Evolutionary conservation across 75 land plant genomes (phyloP).

Genomic region (Selaginella moellendorffii): DNA sequence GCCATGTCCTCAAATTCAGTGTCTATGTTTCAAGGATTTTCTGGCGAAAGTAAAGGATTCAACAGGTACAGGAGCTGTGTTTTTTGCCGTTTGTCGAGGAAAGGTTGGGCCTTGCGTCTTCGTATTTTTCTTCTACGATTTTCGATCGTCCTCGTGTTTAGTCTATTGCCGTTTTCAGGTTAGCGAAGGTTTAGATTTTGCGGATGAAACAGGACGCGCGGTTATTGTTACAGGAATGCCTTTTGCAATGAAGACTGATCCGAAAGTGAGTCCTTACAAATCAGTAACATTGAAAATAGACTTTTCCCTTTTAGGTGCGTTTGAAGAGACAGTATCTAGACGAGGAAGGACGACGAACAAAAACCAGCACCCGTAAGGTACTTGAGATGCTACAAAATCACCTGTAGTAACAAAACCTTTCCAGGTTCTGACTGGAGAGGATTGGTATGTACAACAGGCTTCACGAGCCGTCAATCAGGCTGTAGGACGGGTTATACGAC

Average conservation of each 20-base stretch:
- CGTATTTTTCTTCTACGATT: too few species aligned
- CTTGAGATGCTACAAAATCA: background rate
- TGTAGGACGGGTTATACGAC: constrained; percentile 95
- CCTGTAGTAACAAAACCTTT: too few species aligned
- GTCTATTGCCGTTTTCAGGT: too few species aligned
- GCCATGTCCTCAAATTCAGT: too few species aligned
- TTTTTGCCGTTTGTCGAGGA: constrained; percentile 98
- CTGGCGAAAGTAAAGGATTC: constrained; percentile 52
- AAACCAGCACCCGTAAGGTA: constrained; percentile 30
- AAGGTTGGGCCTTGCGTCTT: too few species aligned
- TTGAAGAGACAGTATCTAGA: constrained; percentile 73
- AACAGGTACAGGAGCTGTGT: constrained; percentile 72
- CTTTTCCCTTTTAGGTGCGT: constrained; percentile 65
- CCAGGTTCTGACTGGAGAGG: constrained; percentile 76
- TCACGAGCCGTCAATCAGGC: constrained; percentile 96
- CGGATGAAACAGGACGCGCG: constrained; percentile 93
- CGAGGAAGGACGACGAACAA: constrained; percentile 32
- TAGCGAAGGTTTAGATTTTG: constrained; percentile 98
- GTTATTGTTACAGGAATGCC: constrained; percentile 92
- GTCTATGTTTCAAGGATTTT: constrained; percentile 54
- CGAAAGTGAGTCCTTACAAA: constrained; percentile 44
- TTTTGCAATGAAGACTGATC: constrained; percentile 80
- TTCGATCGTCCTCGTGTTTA: too few species aligned
- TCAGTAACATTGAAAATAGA: too few species aligned
- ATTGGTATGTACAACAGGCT: constrained; percentile 96